A percentile compares a stretch with the other conserved stretches of the same genome.
Conservation (phyloP, 768 basidiomycete genomes). For the Tulasnella sp. region DNA sequence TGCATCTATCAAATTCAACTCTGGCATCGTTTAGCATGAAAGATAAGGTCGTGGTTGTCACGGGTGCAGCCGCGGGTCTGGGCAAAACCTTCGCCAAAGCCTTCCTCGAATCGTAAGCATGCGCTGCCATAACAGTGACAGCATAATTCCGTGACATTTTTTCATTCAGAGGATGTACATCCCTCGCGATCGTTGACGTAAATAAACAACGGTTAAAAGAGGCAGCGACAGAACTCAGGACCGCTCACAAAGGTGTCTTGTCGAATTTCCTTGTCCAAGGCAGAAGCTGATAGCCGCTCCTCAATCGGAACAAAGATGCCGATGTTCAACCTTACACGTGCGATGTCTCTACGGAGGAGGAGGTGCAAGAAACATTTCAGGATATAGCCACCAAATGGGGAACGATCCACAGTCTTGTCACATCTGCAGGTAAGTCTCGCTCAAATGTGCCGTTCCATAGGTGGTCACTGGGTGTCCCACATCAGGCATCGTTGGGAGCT, state of each 20-base stretch:
- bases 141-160: background rate
- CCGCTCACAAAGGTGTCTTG: constrained; percentile 49
- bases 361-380: constrained; percentile 73
- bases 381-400: constrained; percentile 67
- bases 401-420: constrained; percentile 79
- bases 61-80: constrained; percentile 89
- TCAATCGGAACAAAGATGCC: constrained; percentile 50
- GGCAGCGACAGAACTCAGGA: constrained; percentile 71
- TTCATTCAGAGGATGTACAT: constrained; percentile 69
- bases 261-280: background rate
- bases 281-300: constrained; percentile 22
- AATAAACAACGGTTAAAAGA: constrained; percentile 65
- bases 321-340: constrained; percentile 77
- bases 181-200: constrained; percentile 80
- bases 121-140: background rate
- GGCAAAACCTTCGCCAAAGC: constrained; percentile 91
- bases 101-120: constrained; percentile 78
- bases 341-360: constrained; percentile 82
- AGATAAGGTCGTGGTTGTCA: constrained; percentile 82
- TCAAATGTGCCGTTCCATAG: no score
- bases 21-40: constrained; percentile 33
- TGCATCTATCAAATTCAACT: background rate
- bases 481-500: constrained; percentile 60
- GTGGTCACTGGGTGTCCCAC: constrained; percentile 37
- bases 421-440: constrained; percentile 69